Evolutionary conservation across 768 basidiomycete genomes (phyloP), one percentile per base, ranked within the genome.

Genomic region (Hygrocybe punicea): DNA sequence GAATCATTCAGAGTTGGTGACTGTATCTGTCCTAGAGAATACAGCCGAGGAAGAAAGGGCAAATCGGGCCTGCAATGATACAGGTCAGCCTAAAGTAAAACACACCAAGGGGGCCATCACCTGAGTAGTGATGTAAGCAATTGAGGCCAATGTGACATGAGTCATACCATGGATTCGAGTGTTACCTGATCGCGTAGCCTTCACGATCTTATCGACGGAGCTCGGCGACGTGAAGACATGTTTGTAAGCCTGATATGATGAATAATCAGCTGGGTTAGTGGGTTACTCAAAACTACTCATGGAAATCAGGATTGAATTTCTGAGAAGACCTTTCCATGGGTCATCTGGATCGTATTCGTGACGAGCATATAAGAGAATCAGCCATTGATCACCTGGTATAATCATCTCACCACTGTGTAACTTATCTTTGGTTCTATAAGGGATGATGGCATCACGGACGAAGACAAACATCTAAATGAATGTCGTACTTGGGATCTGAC

Each of bases 1-100:
- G 51, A 64, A 63, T 14, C 49, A 17, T 42, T 64, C 51, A 21
- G 60, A 63, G 49, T 64, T 56, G 9, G 62, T 63, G 14, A 51
- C 33, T 29, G 36, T 55, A 39, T 61, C 63, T 5, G 29, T 29
- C 29, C 29, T 29, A 29, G 29, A 29, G 29, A 29, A 29, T 29
- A 29, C 29, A 8, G 29, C 23, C 8, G 56, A 25, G 19, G 59
- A 61, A 23, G 51, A 53, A 10, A 61, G 46, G 9, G 54, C 23
- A 46, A 64, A 63, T 21, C 56, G 50, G 49, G 60, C 45, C 63
- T 63, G 50, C 14, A 40, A 23, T 23, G 23, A 47, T 13, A 51
- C 2, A 29, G 29, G 29, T 29, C 29, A 29, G 29, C 29, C 29
- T 29, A 29, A 29, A 29, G 29, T 29, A 29, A 29, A 29, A 29